Conservation (phyloP, 1,139 yeast species). For the Candida sp. region DNA sequence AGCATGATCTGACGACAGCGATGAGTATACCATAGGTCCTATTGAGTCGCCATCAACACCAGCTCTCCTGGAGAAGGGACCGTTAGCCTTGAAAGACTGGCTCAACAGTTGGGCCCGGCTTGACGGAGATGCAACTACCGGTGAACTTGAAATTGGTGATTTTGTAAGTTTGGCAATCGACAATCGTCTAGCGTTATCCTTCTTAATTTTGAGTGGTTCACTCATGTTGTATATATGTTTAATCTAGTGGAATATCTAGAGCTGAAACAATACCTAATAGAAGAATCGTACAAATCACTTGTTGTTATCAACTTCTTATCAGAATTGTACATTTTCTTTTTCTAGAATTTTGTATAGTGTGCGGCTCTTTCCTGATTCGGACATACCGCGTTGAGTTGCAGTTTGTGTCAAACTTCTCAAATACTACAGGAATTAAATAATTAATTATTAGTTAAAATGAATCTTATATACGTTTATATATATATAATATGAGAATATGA, state of each 20-base stretch:
- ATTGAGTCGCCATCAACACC: slow-evolving; percentile 7
- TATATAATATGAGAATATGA: too few relatives aligned
- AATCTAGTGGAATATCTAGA: too few relatives aligned
- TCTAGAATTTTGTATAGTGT: not conserved
- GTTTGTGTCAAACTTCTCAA: too few relatives aligned
- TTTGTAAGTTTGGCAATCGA: slow-evolving; percentile 34
- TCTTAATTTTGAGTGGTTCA: slow-evolving; percentile 18
- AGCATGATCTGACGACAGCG: slow-evolving; percentile 10
- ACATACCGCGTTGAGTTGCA: too few relatives aligned
- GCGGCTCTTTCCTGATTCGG: not conserved
- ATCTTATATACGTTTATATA: not conserved
- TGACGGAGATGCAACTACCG: slow-evolving; percentile 19
- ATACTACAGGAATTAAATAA: not conserved
- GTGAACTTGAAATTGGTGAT: slow-evolving; percentile 29
- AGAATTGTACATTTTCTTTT: not conserved
- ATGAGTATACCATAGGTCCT: slow-evolving; percentile 8
- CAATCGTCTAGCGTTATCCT: slow-evolving; percentile 17
- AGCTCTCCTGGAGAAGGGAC: slow-evolving; percentile 18
- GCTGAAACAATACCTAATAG: too few relatives aligned
- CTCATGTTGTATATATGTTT: slow-evolving; percentile 14
- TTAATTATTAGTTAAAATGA: not conserved
- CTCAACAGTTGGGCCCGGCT: slow-evolving; percentile 15
- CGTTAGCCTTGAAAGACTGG: slow-evolving; percentile 23
- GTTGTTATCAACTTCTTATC: not conserved
- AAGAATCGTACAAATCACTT: too few relatives aligned